These are phyloP conservation scores for Massarina eburnea DNA, from an alignment of 2,329 filamentous ascomycete genomes.

Conservation along the genomic window DNA sequence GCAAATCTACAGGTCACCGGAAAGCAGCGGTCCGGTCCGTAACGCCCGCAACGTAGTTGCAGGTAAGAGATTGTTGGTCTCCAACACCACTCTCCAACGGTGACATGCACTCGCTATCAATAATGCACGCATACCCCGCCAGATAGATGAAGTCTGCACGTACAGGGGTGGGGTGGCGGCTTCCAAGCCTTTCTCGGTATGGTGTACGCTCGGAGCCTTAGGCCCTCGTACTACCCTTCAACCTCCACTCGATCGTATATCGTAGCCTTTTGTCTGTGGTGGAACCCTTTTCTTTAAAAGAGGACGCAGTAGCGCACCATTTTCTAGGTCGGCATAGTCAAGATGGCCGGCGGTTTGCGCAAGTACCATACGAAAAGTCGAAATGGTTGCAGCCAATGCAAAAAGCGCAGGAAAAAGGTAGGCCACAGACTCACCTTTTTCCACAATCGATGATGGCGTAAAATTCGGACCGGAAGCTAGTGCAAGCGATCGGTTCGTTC, in stretches of 20 bases:
- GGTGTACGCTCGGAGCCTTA: constrained; percentile 9
- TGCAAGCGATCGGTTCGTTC: constrained; percentile 2
- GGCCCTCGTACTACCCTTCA: neutral
- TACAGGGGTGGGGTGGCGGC: neutral
- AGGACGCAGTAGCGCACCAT: neutral
- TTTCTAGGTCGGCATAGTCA: neutral
- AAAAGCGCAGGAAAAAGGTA: constrained; percentile 24
- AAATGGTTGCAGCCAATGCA: constrained; percentile 28
- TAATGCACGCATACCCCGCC: no score
- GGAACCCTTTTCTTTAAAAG: constrained; percentile 2
- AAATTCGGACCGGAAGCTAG: neutral
- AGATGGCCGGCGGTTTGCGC: constrained; percentile 16
- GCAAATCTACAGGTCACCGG: neutral
- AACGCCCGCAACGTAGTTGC: neutral
- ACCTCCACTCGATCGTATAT: constrained; percentile 4
- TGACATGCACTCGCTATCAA: no score
- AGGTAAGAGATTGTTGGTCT: no score
- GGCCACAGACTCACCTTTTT: neutral
- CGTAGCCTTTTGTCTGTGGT: constrained; percentile 4
- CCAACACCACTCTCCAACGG: no score
- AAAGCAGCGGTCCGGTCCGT: neutral
- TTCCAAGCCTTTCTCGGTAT: constrained; percentile 5
- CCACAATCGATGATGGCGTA: neutral
- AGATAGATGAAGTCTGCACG: neutral
- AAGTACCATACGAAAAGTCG: constrained; percentile 25